Conservation (phyloP, 108 stramenopile genomes). For the Cylindrotheca closterium region DNA sequence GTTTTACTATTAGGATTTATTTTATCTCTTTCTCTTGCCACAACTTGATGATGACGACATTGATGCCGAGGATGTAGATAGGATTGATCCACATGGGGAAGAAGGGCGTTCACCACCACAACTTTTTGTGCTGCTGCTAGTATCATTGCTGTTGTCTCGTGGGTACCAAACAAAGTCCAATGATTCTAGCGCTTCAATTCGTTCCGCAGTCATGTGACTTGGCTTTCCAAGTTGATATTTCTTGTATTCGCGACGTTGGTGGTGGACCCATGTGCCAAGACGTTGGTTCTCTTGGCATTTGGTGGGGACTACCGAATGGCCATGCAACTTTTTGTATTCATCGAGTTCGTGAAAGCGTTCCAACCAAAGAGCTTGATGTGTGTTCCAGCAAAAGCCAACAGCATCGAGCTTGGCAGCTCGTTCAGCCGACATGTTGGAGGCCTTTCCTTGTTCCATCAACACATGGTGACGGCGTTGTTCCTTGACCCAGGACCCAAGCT, state of each 20-base stretch:
- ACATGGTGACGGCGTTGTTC: conserved; percentile 51
- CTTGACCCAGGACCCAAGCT: conserved; percentile 61
- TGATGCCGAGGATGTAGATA: too few relatives aligned
- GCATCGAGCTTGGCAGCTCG: conserved; percentile 30
- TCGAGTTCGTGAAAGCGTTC: conserved; percentile 27
- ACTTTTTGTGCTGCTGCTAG: too few relatives aligned
- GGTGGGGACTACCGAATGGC: conserved; percentile 34
- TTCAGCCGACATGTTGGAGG: conserved; percentile 26
- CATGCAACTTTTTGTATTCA: conserved; percentile 18
- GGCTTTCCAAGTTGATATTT: conserved; percentile 30
- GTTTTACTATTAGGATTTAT: too few relatives aligned
- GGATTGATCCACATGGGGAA: too few relatives aligned
- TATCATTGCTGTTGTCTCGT: too few relatives aligned
- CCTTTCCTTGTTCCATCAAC: conserved; percentile 27
- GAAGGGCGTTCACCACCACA: too few relatives aligned
- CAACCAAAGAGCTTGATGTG: conserved; percentile 34
- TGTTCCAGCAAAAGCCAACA: conserved; percentile 60
- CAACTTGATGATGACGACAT: too few relatives aligned
- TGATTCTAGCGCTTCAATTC: conserved; percentile 31
- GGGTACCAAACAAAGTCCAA: conserved; percentile 58
- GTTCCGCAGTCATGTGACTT: conserved; percentile 23
- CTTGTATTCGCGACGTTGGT: conserved; percentile 51
- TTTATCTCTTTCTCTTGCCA: too few relatives aligned
- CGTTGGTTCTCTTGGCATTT: conserved; percentile 24
- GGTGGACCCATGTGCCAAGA: conserved; percentile 42